Percentiles rank a stretch among this genome's conserved stretches.
These are phyloP conservation scores for Rhizophora apiculata DNA, from an alignment of 345 rosid genomes.

Conservation along the genomic window DNA sequence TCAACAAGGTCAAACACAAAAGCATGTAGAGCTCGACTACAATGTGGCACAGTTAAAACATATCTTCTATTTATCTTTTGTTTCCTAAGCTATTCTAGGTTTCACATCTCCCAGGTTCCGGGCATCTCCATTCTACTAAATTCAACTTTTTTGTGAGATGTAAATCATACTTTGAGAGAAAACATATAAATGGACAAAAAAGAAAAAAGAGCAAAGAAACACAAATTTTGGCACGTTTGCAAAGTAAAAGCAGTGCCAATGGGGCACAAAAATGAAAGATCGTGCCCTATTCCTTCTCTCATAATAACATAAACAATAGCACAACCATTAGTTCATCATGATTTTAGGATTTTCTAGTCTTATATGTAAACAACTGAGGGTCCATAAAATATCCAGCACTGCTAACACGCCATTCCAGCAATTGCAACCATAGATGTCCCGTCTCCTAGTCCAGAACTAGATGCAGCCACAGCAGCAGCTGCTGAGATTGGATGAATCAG, in stretches of 20 bases:
- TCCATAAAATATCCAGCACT: conserved; percentile 3
- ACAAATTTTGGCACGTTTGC: too few relatives aligned
- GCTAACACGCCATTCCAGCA: conserved; percentile 68
- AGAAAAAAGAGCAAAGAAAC: too few relatives aligned
- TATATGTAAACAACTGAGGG: neutral
- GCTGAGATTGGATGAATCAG: conserved; percentile 51
- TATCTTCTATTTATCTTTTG: conserved; percentile 83
- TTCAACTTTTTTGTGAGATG: conserved; percentile 10
- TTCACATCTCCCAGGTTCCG: conserved; percentile 84
- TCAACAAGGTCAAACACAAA: neutral
- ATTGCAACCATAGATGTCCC: conserved; percentile 54
- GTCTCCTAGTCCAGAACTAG: conserved; percentile 69
- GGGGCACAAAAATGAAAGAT: neutral
- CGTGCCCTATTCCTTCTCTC: neutral
- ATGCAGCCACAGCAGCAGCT: conserved; percentile 43
- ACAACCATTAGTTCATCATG: neutral
- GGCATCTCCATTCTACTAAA: conserved; percentile 81
- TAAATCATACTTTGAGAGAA: neutral
- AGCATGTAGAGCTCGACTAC: neutral
- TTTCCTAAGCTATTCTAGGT: conserved; percentile 83
- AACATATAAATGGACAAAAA: neutral
- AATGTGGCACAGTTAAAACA: conserved; percentile 25
- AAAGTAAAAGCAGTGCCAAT: too few relatives aligned
- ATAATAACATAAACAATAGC: too few relatives aligned
- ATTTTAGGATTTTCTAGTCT: neutral